A percentile compares a stretch with the other conserved stretches of the same genome.
Conservation (phyloP, 208 protist genomes). For the Kentomonas sorsogonicus region DNA sequence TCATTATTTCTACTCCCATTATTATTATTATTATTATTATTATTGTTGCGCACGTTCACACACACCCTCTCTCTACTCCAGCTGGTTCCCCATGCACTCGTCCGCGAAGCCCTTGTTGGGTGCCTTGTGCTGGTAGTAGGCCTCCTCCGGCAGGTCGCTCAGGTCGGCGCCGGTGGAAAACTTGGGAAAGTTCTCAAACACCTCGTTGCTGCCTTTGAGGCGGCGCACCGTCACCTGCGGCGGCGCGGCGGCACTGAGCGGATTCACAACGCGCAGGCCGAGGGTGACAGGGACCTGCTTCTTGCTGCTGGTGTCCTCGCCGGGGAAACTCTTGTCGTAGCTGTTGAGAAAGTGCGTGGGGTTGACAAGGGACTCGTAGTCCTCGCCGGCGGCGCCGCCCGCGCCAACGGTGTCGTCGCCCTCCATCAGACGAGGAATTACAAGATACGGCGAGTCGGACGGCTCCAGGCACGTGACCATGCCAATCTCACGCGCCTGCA, state of each 20-base stretch:
- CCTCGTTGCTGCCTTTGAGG: conserved; percentile 41
- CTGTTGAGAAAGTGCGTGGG: conserved; percentile 57
- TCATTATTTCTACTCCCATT: no score
- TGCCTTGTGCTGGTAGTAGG: conserved; percentile 60
- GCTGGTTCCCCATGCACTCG: conserved; percentile 25
- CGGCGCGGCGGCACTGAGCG: conserved; percentile 11
- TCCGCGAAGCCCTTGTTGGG: conserved; percentile 35
- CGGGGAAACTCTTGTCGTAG: conserved; percentile 24
- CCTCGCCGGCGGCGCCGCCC: conserved; percentile 24
- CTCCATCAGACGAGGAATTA: conserved; percentile 76
- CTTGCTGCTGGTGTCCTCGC: conserved; percentile 1
- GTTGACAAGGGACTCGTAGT: conserved; percentile 30
- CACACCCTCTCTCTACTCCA: conserved; percentile 17
- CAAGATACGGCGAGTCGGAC: conserved; percentile 47
- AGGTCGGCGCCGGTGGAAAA: conserved; percentile 47
- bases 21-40: no score
- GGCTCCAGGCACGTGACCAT: conserved; percentile 57
- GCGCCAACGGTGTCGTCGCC: conserved; percentile 27
- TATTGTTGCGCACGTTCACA: no score
- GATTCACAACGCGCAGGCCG: conserved; percentile 21
- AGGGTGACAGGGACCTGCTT: conserved; percentile 66
- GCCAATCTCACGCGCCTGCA: conserved; percentile 72
- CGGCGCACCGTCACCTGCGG: conserved; percentile 24
- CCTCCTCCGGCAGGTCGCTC: conserved; percentile 20
- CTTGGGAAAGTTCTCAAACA: conserved; percentile 87